Evolutionary conservation across 768 basidiomycete species (phyloP), one percentile per base, ranked within the genome.

Genomic region (Agrocybe pediades): DNA sequence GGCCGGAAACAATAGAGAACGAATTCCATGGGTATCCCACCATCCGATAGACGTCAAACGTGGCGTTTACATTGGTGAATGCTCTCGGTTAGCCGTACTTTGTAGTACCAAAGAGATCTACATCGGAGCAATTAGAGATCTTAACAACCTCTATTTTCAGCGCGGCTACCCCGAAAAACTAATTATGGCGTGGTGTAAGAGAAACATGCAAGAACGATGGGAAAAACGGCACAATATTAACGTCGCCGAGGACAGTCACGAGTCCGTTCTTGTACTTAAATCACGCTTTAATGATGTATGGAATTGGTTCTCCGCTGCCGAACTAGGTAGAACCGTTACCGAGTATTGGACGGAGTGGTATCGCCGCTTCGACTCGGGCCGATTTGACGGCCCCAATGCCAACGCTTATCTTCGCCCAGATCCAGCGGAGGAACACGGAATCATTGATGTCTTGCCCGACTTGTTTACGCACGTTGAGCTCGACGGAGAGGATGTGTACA

Each of bases 281-380:
- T 57, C 70, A 2, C 19, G 57, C 8, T 71, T 62, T 51, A 68
- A 72, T 51, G 55, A 64, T 9, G 65, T 61, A 30, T 72, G 69
- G 71, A 66, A 70, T 66, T 68, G 62, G 46, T 71, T 72, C 54
- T 51, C 56, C 46, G 67, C 65, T 30, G 59, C 54, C 24, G 63
- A 71, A 62, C 48, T 72, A 30, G 67, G 67, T 15, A 57, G 69
- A 13, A 55, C 54, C 0, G 54, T 73, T 9, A 46, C 61, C 43
- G 65, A 59, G 43, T 68, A 62, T 39, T 69, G 68, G 65, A 54
- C 51, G 6, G 58, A 59, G 15, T 68, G 57, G 53, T 39, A 26
- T 13, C 39, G 45, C 9, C 48, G 49, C n/a, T 46, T 47, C 17
- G 48, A 44, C n/a, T 2, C 23, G 13, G 44, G 49, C 1, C 6